Evolutionary conservation across 2,329 filamentous ascomycete genomes (phyloP), one percentile per base, ranked within the genome.

Genomic region (Fusarium pseudoanthophilum): DNA sequence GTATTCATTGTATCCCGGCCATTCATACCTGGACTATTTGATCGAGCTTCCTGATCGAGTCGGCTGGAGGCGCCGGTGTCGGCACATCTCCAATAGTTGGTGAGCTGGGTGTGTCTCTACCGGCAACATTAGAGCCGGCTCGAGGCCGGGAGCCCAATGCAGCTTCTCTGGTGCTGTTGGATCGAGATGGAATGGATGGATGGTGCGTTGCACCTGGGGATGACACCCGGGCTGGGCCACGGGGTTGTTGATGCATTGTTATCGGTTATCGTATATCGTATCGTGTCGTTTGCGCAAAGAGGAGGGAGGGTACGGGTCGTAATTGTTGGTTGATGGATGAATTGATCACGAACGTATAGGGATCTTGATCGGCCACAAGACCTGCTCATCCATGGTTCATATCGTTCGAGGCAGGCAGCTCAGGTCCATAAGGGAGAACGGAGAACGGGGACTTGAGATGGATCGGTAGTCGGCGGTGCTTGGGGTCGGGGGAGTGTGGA

Each of bases 161-260:
- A 64, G 75, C 86, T 85, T 97, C 93, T 89, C 93, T 91, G 63
- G 89, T 87, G 80, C 92, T 95, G 83, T 94, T 94, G 37, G 90
- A 89, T 82, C 93, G 89, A 71, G 89, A 86, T 77, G 92, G 90
- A 78, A 93, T 94, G 34, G 42, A 40, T 68, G 92, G 91, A 80
- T 92, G 89, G 59, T 92, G 89, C 55, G 92, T 92, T 78, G 89
- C 90, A 77, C 92, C 91, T 71, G 94, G 91, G 71, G 93, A 94
- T 70, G 92, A 88, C 78, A 90, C 88, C 81, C 91, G 88, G 74
- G 93, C 92, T 75, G 92, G 89, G 71, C 91, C 89, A 78, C 95
- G 91, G 77, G 93, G 92, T 84, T 95, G 93, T 84, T 97, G 95
- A 89, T 98, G 95, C 95, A 98, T 98, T 58, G 55, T 77, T 59